Percentiles rank a stretch among this genome's conserved stretches.
Evolutionary conservation across 768 basidiomycete species (phyloP).

Genomic region (Mycena pura): DNA sequence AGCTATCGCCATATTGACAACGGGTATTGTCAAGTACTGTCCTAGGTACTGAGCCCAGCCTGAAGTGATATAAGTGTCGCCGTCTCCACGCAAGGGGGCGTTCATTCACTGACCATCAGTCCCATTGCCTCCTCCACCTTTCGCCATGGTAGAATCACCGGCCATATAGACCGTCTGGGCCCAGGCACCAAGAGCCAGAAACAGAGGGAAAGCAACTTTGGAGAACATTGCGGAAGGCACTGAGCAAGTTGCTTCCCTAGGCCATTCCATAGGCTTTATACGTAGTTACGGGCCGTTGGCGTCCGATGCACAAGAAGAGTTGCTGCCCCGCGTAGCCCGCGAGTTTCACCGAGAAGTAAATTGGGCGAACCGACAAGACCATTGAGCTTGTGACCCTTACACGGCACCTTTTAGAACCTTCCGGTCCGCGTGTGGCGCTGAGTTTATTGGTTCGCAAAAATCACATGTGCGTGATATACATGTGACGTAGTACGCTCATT

Average conservation of each 20-base stretch:
- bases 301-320: background rate
- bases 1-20: conserved; percentile 54
- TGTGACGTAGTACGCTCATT: background rate
- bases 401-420: background rate
- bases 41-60: conserved; percentile 55
- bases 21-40: conserved; percentile 48
- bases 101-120: conserved; percentile 38
- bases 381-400: conserved; percentile 8
- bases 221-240: conserved; percentile 16
- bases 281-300: conserved; percentile 8
- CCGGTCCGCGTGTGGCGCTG: background rate
- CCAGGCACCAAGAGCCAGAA: conserved; percentile 23
- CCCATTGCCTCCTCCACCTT: conserved; percentile 44
- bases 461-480: conserved; percentile 10
- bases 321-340: background rate
- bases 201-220: conserved; percentile 13
- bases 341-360: conserved; percentile 2
- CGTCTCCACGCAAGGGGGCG: no score
- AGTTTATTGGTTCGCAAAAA: background rate
- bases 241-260: no score
- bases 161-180: conserved; percentile 50
- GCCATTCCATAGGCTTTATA: conserved; percentile 6
- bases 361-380: background rate
- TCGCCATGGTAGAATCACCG: conserved; percentile 54
- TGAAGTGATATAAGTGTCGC: conserved; percentile 14